phyloP scores from a whole-genome alignment of 2,329 filamentous ascomycete genomes.

The Septoria linicola region DNA sequence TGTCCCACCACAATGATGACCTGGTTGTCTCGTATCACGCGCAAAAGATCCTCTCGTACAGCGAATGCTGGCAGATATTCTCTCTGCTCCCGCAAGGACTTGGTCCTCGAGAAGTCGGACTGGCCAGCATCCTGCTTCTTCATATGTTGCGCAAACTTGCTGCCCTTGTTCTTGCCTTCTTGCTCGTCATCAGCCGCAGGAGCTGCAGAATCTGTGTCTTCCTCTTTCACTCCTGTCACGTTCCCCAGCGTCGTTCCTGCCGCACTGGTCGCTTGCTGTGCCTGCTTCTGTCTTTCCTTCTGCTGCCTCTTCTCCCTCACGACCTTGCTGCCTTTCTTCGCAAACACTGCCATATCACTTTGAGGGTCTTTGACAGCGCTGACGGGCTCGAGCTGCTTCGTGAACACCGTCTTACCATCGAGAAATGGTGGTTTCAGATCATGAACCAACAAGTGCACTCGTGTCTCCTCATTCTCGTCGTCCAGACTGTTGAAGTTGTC shows the following conservation, averaged over 20 bases:
- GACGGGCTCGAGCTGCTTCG: conserved; percentile 92
- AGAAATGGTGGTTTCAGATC: conserved; percentile 92
- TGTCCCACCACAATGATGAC: conserved; percentile 96
- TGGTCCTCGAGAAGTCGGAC: conserved; percentile 90
- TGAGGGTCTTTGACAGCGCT: conserved; percentile 89
- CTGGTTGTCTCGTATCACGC: conserved; percentile 94
- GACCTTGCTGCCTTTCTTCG: conserved; percentile 88
- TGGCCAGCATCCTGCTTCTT: conserved; percentile 79
- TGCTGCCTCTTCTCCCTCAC: conserved; percentile 90
- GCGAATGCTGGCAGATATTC: conserved; percentile 95
- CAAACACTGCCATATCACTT: conserved; percentile 98
- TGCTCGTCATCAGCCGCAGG: conserved; percentile 63
- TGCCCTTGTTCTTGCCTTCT: conserved; percentile 58
- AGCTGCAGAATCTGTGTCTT: conserved; percentile 80
- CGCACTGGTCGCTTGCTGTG: conserved; percentile 89
- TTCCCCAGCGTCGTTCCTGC: conserved; percentile 91
- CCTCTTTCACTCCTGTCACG: conserved; percentile 91
- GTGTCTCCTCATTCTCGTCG: conserved; percentile 84
- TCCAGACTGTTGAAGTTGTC: conserved; percentile 69
- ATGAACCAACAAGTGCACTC: conserved; percentile 88
- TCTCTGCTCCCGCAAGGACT: conserved; percentile 83
- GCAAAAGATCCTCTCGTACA: conserved; percentile 85
- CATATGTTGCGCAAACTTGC: conserved; percentile 86
- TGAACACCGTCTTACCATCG: conserved; percentile 93
- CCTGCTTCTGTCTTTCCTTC: conserved; percentile 88